Evolutionary conservation across 176 grass and related monocot species (phyloP).

Genomic region (Oryza punctata): DNA sequence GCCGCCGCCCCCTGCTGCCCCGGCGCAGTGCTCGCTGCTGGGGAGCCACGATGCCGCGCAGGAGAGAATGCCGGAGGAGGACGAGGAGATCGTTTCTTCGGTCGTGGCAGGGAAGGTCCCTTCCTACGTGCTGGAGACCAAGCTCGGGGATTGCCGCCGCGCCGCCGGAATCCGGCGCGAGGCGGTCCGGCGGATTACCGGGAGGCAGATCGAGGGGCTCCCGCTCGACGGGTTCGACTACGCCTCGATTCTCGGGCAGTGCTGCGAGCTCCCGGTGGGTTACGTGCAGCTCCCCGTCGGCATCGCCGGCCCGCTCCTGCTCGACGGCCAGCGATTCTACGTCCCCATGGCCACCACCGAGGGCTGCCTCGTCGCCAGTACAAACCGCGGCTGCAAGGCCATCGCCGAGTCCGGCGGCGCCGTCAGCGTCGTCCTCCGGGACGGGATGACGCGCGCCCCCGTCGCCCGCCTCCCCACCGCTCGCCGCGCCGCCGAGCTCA

Average conservation of each 20-base stretch:
- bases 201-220: conserved; percentile 64
- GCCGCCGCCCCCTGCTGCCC: not conserved
- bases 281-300: conserved; percentile 91
- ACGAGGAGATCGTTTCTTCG: conserved; percentile 71
- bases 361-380: conserved; percentile 94
- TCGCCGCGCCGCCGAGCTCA: conserved; percentile 70
- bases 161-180: conserved; percentile 78
- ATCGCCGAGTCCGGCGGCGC: conserved; percentile 81
- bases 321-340: conserved; percentile 73
- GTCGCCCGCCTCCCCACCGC: conserved; percentile 62
- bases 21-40: conserved; percentile 41
- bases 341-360: conserved; percentile 98
- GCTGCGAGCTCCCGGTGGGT: conserved; percentile 82
- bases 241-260: conserved; percentile 78
- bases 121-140: conserved; percentile 77
- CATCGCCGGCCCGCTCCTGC: conserved; percentile 75
- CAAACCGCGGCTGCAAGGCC: conserved; percentile 96
- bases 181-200: conserved; percentile 61
- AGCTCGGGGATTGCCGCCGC: conserved; percentile 80
- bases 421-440: conserved; percentile 73
- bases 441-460: conserved; percentile 79
- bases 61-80: conserved; percentile 71
- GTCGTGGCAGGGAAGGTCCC: conserved; percentile 76
- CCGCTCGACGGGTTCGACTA: conserved; percentile 92
- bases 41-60: conserved; percentile 33